Evolutionary conservation across 164 flowering plant genomes (phyloP), one percentile per base, ranked within the genome.

Genomic region (Euptelea pleiosperma): DNA sequence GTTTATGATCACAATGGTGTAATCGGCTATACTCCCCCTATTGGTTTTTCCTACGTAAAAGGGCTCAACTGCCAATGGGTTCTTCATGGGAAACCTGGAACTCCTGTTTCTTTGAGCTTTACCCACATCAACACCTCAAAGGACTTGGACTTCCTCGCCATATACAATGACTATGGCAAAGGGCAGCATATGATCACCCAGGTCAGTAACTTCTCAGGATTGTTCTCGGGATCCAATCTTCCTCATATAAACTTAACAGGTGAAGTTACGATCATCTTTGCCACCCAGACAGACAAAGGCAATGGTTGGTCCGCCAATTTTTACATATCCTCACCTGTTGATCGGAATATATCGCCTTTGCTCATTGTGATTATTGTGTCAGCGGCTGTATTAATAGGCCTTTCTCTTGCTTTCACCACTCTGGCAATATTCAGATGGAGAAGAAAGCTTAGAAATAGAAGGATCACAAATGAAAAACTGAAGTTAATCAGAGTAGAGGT

Each of bases 41-140:
- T 10, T 11, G 64, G 64, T 1, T 37, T 50, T 61, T 29, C 63
- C 33, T 49, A 60, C 28, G 26, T 50, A 48, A 47, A 60, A 39
- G 55, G 63, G 16, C 25, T 60, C 16, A 49, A 37, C 14, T 60
- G 63, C 47, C 54, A 60, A 44, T 57, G 61, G 61, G 28, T 57
- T 6, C 62, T 58, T 51, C 62, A 58, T 58, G 62, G 62, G 34
- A 58, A 61, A 51, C 48, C 47, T 29, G 64, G 64, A 21, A 61
- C 64, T 10, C 48, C 16, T 0, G 64, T 61, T 39, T 50, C 57
- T 40, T 30, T 61, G 49, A 39, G 28, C 18, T 61, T 61, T 35
- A 61, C 47, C 11, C 48, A 30, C 48, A 37, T 61, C 56, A 61
- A 61, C 49, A 61, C 46, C 49, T 37, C 64, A 6, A 61, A 61